These are phyloP conservation scores for Linnemannia exigua DNA, from an alignment of 192 early-diverging fungal genomes.

Conservation along the genomic window DNA sequence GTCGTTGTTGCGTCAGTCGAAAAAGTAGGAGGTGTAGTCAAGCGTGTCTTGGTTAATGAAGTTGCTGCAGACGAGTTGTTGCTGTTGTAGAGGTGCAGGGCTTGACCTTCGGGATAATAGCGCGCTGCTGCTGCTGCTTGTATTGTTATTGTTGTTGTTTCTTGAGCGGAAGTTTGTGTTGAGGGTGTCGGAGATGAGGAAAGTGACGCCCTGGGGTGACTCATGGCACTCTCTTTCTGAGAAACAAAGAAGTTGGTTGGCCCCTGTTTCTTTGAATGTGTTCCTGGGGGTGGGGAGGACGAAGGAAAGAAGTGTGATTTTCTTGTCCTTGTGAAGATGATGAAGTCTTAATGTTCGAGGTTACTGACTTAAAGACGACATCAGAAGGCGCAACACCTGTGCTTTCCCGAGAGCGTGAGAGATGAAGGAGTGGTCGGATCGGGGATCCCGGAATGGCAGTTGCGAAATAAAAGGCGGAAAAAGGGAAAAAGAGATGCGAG, in stretches of 20 bases:
- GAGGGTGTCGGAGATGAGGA: slow-evolving; percentile 4
- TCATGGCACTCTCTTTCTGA: neutral
- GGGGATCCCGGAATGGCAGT: slow-evolving; percentile 11
- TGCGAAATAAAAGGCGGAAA: neutral
- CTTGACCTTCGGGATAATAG: neutral
- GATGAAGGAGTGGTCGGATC: neutral
- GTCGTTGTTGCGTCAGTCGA: neutral
- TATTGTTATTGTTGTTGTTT: neutral
- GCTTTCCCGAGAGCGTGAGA: neutral
- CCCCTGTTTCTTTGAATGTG: neutral
- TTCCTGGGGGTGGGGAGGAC: neutral
- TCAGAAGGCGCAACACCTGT: neutral
- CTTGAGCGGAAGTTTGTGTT: neutral
- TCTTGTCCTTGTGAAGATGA: neutral
- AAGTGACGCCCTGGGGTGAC: slow-evolving; percentile 4
- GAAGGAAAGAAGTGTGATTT: neutral
- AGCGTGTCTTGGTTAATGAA: neutral
- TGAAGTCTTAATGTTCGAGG: neutral
- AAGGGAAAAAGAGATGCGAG: neutral
- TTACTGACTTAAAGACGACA: neutral
- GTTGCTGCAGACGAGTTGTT: no score
- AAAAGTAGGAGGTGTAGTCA: neutral
- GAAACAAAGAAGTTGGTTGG: neutral
- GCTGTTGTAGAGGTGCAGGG: no score
- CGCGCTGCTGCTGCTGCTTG: neutral